A percentile compares a stretch with the other conserved stretches of the same genome.
Conservation (phyloP, 106 monocot species). For the Apostasia ramifera region DNA sequence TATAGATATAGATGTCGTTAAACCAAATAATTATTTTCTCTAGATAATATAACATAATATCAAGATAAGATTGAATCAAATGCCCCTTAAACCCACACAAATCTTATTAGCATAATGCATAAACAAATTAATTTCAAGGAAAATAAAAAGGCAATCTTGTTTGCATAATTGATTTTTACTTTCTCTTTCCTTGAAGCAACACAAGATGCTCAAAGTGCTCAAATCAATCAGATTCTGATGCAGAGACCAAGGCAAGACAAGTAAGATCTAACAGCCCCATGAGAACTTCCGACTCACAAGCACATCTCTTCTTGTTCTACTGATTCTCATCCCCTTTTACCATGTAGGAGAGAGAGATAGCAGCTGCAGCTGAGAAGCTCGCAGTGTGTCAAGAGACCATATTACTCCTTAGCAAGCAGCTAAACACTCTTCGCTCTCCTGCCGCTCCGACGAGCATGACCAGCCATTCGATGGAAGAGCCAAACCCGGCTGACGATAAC, state of each 20-base stretch:
- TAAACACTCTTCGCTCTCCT: conserved; percentile 56
- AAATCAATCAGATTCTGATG: conserved; percentile 30
- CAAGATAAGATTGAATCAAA: too few relatives aligned
- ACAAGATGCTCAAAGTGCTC: conserved; percentile 27
- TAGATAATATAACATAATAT: too few relatives aligned
- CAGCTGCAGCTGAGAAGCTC: conserved; percentile 91
- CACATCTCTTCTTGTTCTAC: not conserved
- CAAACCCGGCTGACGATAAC: not conserved
- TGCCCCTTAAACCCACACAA: too few relatives aligned
- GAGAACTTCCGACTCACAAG: not conserved
- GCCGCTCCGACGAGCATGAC: conserved; percentile 12
- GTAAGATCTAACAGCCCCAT: conserved; percentile 12
- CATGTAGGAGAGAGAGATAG: conserved; percentile 74
- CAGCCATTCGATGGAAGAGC: not conserved
- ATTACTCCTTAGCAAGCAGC: conserved; percentile 67
- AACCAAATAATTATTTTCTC: too few relatives aligned
- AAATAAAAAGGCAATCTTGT: not conserved
- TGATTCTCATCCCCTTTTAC: not conserved
- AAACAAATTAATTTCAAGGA: too few relatives aligned
- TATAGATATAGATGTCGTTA: too few relatives aligned
- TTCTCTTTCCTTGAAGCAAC: conserved; percentile 31
- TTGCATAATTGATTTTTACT: conserved; percentile 6
- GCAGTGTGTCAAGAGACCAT: conserved; percentile 95
- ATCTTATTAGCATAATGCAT: too few relatives aligned
- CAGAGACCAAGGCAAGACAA: conserved; percentile 53